Conservation (phyloP, 78 protist species). For the Dictyostelium purpureum region DNA sequence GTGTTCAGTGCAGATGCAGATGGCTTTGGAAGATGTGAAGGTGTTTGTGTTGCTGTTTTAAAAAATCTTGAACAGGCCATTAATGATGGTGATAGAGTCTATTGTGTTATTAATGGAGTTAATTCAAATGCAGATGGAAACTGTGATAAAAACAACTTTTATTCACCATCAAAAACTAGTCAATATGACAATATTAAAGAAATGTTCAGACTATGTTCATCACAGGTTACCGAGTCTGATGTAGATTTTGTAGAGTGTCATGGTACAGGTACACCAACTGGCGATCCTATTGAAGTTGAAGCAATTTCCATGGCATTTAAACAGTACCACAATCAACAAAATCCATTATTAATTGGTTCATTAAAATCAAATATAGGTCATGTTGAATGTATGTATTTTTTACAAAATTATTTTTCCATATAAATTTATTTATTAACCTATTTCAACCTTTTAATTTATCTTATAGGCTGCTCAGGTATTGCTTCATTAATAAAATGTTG, state of each 20-base stretch:
- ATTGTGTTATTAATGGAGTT: slow-evolving; percentile 49
- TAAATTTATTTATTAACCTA: background rate
- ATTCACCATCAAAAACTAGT: background rate
- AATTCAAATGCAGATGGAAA: slow-evolving; percentile 79
- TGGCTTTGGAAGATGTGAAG: slow-evolving; percentile 92
- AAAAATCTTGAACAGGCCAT: background rate
- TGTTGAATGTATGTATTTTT: slow-evolving; percentile 31
- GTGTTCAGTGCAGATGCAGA: slow-evolving; percentile 83
- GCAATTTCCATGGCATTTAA: slow-evolving; percentile 19
- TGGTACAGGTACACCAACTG: slow-evolving; percentile 56
- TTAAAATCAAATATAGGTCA: slow-evolving; percentile 40
- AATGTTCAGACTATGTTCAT: background rate
- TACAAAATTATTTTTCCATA: background rate
- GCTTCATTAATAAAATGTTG: background rate
- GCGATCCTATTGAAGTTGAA: slow-evolving; percentile 57
- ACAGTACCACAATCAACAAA: background rate
- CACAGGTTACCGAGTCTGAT: background rate
- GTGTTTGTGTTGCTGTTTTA: slow-evolving; percentile 65
- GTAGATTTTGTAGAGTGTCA: slow-evolving; percentile 59
- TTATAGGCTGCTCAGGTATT: slow-evolving; percentile 14
- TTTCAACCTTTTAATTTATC: background rate
- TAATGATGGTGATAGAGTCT: slow-evolving; percentile 25
- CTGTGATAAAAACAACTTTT: background rate
- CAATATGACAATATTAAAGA: background rate
- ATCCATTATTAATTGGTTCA: background rate